Conservation (phyloP, 1,139 yeast genomes). For the Geotrichum siamense region DNA sequence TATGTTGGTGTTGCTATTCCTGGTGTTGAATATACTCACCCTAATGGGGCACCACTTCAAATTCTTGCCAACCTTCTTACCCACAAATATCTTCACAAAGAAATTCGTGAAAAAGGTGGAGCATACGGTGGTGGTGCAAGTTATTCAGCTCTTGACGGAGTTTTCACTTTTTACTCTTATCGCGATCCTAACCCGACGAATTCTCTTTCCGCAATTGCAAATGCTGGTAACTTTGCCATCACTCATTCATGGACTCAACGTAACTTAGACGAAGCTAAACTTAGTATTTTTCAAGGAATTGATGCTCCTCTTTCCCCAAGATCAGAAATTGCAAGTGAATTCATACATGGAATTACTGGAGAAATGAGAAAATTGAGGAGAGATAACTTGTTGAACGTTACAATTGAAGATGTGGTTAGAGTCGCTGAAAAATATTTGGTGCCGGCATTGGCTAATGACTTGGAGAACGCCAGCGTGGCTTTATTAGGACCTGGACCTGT, state of each 20-base stretch:
- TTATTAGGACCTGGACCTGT: constrained; percentile 49
- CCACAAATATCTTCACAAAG: constrained; percentile 78
- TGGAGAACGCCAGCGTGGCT: constrained; percentile 35
- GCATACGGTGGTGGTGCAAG: constrained; percentile 96
- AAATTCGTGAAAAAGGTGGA: constrained; percentile 91
- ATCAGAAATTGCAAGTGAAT: constrained; percentile 62
- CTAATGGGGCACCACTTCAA: constrained; percentile 81
- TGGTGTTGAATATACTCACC: constrained; percentile 61
- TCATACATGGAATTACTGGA: constrained; percentile 65
- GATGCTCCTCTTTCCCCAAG: constrained; percentile 87
- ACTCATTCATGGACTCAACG: constrained; percentile 45
- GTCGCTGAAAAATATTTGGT: constrained; percentile 57
- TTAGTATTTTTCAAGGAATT: constrained; percentile 80
- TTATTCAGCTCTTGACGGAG: constrained; percentile 75
- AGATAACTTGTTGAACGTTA: constrained; percentile 59
- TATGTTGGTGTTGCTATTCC: constrained; percentile 64
- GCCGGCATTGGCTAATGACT: constrained; percentile 23
- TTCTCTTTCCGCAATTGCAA: constrained; percentile 55
- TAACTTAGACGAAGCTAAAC: constrained; percentile 82
- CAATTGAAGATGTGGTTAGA: constrained; percentile 52
- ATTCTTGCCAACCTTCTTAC: constrained; percentile 74
- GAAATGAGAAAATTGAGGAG: constrained; percentile 78
- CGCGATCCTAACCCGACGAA: constrained; percentile 84
- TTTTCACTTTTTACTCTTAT: constrained; percentile 77
- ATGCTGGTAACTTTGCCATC: constrained; percentile 52